Percentiles rank a stretch among this genome's conserved stretches.
Conservation (phyloP, 345 rosid genomes). For the Aquilaria yunnanensis region DNA sequence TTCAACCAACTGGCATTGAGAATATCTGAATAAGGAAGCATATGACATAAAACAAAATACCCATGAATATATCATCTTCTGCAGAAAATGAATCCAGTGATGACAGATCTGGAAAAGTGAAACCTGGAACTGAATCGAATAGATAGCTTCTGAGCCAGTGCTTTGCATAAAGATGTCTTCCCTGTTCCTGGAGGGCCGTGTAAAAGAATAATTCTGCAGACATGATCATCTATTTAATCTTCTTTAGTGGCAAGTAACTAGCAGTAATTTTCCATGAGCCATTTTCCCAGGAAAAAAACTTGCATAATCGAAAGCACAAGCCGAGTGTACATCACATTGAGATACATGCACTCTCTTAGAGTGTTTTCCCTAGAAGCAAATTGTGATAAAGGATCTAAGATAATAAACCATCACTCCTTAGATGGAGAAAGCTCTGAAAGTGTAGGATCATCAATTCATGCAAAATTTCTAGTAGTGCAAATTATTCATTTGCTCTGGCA, state of each 20-base stretch:
- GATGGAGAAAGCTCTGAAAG: too few species aligned
- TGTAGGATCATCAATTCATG: too few species aligned
- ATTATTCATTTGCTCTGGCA: too few species aligned
- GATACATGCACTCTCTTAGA: too few species aligned
- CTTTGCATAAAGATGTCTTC: conserved; percentile 93
- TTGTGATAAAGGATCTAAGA: too few species aligned
- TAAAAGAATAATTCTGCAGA: conserved; percentile 80
- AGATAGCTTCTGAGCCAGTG: conserved; percentile 93
- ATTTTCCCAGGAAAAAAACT: neutral
- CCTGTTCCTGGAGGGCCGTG: conserved; percentile 99
- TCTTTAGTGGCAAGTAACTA: neutral
- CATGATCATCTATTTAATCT: conserved; percentile 2
- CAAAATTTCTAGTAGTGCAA: too few species aligned
- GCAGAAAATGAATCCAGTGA: too few species aligned
- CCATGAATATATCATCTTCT: too few species aligned
- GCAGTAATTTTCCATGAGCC: neutral
- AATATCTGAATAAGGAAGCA: conserved; percentile 51
- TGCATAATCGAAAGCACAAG: neutral
- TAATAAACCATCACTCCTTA: too few species aligned
- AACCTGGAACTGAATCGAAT: conserved; percentile 83
- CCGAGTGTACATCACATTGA: too few species aligned
- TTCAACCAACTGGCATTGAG: conserved; percentile 88
- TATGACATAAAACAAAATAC: conserved; percentile 8
- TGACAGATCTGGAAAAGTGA: conserved; percentile 8
- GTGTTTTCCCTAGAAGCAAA: too few species aligned